Base-by-base conservation (phyloP, 495 filamentous ascomycete genomes). In the Letharia lupina region DNA sequence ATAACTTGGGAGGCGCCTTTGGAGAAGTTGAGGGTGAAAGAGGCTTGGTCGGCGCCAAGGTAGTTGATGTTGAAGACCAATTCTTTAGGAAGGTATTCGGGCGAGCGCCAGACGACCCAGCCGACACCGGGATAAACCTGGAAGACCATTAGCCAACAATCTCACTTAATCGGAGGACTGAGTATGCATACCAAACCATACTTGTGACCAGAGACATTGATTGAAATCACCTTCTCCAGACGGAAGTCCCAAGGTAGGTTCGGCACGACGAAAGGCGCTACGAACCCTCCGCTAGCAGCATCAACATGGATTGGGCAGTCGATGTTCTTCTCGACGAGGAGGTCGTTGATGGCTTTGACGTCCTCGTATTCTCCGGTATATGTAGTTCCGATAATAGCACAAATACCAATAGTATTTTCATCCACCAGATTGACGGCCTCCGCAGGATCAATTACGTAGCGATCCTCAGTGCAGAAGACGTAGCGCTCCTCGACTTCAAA, bases 11-110 rank as follows among this genome's bases (percentile, higher is more conserved):
- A 87, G 56, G 92, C 92, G 65, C 92, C 92, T 76, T 94, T 93
- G 74, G 88, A 91, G 81, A 96, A 96, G 80, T 96, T 96, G 61
- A 96, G 83, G n/a, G 92, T 96, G 81, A 96, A 96, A 62, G 90
- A 95, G n/a, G 91, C 86, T 77, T 96, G 92, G 70, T 96, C 91
- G 35, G 92, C 89, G 63, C 92, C 92, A 4, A 96, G 87, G 75
- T 96, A 96, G 79, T 96, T 96, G 82, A 96, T 93, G 82, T 95
- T 96, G 84, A 96, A 96, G 71, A 96, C 90, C 47, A 96, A 86
- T 73, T 96, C 92, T 74, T 93, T 80, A 33, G 91, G 91, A 1
- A 96, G 82, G 75, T 81, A 95, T 72, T 93, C 86, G 4, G 90
- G 88, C 44, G 87, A 82, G 42, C 91, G 84, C 91, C 91, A 96